These are phyloP conservation scores for Ilyonectria mors-panacis DNA, from an alignment of 2,329 filamentous ascomycete genomes.

Conservation along the genomic window DNA sequence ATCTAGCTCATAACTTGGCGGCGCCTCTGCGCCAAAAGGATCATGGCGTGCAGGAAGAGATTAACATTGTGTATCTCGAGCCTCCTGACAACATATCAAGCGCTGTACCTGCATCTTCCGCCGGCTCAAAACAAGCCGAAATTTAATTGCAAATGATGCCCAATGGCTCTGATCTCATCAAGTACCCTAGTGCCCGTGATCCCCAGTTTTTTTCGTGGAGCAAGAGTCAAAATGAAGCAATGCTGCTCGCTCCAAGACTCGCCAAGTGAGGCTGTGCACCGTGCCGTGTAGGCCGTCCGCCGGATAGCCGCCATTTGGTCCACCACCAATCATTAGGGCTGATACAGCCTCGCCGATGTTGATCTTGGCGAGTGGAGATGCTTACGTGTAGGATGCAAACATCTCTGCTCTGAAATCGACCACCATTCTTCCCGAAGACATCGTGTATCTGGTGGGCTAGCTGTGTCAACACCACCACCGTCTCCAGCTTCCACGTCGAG, in stretches of 20 bases:
- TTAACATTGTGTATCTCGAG: no score
- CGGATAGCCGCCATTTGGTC: conserved; percentile 28
- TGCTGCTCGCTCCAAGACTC: conserved; percentile 4
- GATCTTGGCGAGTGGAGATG: conserved; percentile 46
- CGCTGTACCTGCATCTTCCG: no score
- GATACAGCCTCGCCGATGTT: conserved; percentile 34
- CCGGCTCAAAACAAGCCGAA: no score
- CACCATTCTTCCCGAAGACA: not conserved
- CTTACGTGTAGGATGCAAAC: conserved; percentile 40
- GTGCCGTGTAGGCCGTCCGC: conserved; percentile 17
- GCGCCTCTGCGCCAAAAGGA: no score
- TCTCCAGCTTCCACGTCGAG: not conserved
- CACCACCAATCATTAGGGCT: conserved; percentile 21
- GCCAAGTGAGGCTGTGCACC: conserved; percentile 37
- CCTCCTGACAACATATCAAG: no score
- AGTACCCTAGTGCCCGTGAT: not conserved
- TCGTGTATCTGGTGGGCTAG: not conserved
- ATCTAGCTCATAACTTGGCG: no score
- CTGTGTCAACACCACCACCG: not conserved
- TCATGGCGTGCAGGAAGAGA: no score
- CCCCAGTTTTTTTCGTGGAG: not conserved
- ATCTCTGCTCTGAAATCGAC: not conserved
- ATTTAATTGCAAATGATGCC: not conserved
- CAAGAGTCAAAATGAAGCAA: not conserved
- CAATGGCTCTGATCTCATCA: not conserved